phyloP scores from a whole-genome alignment of 257 asterid species.

The Jaltomata sinuosa region DNA sequence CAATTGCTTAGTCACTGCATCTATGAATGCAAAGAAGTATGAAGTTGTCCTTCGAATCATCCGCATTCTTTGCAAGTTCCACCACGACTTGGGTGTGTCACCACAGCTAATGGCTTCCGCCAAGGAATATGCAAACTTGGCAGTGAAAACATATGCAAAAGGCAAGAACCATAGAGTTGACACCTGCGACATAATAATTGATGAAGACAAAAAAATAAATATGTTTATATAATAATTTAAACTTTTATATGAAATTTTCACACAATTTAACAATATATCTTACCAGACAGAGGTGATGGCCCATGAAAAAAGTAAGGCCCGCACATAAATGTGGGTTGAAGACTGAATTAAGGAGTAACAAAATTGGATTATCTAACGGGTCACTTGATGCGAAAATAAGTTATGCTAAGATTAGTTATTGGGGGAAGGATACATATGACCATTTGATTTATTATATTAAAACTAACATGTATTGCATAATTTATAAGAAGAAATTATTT shows the following conservation, averaged over 20 bases:
- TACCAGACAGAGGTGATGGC: too few relatives aligned
- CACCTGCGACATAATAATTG: slow-evolving; percentile 15
- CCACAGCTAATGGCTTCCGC: slow-evolving; percentile 38
- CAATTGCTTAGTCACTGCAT: slow-evolving; percentile 21
- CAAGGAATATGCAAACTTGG: slow-evolving; percentile 20
- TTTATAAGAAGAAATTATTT: too few relatives aligned
- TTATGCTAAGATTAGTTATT: too few relatives aligned
- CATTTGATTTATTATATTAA: too few relatives aligned
- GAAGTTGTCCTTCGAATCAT: slow-evolving; percentile 43
- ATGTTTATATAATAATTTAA: background rate
- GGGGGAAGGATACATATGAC: too few relatives aligned
- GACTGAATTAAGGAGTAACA: background rate
- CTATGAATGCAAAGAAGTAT: slow-evolving; percentile 41
- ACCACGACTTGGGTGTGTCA: slow-evolving; percentile 44
- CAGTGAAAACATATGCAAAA: slow-evolving; percentile 31
- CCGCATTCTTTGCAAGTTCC: slow-evolving; percentile 56
- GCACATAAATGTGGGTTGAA: background rate
- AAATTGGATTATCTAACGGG: background rate
- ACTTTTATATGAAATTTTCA: background rate
- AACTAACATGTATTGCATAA: too few relatives aligned
- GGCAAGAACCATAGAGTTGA: slow-evolving; percentile 48
- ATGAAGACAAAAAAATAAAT: background rate
- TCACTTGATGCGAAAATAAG: too few relatives aligned
- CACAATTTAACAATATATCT: background rate
- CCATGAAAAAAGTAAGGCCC: background rate